A percentile compares a stretch with the other conserved stretches of the same genome.
These are phyloP conservation scores for Hypericum perforatum DNA, from an alignment of 345 rosid species.

Conservation along the genomic window DNA sequence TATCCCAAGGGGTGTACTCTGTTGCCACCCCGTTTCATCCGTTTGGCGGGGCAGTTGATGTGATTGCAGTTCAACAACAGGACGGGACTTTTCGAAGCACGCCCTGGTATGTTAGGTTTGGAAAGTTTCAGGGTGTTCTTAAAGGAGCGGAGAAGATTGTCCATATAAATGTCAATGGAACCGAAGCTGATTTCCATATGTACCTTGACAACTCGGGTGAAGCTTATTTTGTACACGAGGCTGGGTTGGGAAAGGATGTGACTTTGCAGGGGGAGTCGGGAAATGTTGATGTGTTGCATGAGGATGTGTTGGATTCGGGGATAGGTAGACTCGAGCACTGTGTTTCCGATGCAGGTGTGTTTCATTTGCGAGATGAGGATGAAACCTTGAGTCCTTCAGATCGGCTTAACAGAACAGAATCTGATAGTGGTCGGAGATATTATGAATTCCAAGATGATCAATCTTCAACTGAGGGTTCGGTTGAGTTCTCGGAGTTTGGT, in stretches of 20 bases:
- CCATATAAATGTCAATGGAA: conserved; percentile 60
- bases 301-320: conserved; percentile 15
- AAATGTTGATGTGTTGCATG: conserved; percentile 8
- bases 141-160: conserved; percentile 82
- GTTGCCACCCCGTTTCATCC: conserved; percentile 96
- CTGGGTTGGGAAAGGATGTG: conserved; percentile 35
- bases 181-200: conserved; percentile 80
- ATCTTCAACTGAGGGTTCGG: conserved; percentile 37
- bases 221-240: conserved; percentile 75
- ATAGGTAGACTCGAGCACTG: conserved; percentile 50
- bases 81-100: conserved; percentile 76
- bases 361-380: conserved; percentile 30
- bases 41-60: conserved; percentile 94
- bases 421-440: conserved; percentile 50
- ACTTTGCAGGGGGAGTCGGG: conserved; percentile 20
- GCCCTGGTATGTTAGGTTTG: conserved; percentile 91
- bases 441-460: conserved; percentile 69
- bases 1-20: conserved; percentile 77
- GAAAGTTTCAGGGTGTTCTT: conserved; percentile 91
- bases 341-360: conserved; percentile 50
- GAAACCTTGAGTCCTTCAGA: conserved; percentile 23
- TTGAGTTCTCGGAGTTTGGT: conserved; percentile 43
- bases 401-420: conserved; percentile 57
- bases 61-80: conserved; percentile 77
- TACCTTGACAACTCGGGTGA: conserved; percentile 87